Conservation (phyloP, 805 yeast species). For the Zygoascus bituminiphila region DNA sequence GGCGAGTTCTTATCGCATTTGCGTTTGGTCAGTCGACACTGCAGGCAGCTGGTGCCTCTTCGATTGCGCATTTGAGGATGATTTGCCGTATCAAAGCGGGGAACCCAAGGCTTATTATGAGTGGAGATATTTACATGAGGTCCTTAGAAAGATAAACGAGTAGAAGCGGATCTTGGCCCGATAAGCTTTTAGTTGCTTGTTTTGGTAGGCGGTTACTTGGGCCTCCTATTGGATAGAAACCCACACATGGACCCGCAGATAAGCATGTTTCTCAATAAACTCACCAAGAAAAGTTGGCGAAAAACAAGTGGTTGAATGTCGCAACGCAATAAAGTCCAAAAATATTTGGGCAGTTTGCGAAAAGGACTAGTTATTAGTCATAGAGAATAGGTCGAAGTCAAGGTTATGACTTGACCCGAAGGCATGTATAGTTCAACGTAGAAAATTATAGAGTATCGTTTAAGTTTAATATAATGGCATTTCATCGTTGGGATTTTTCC, state of each 20-base stretch:
- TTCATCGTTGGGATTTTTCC: too few relatives aligned
- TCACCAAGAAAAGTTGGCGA: background rate
- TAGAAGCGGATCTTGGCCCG: background rate
- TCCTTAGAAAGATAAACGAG: background rate
- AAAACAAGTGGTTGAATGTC: background rate
- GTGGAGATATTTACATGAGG: background rate
- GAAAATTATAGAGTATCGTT: too few relatives aligned
- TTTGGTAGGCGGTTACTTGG: background rate
- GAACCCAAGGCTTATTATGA: too few relatives aligned
- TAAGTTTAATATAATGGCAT: too few relatives aligned
- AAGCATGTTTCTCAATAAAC: background rate
- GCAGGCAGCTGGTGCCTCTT: constrained; percentile 3
- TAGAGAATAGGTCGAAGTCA: too few relatives aligned
- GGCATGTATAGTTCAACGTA: too few relatives aligned
- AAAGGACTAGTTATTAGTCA: too few relatives aligned
- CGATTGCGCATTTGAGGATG: constrained; percentile 1
- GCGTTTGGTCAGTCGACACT: constrained; percentile 1
- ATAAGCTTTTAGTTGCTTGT: background rate
- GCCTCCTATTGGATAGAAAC: too few relatives aligned
- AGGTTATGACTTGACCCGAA: too few relatives aligned
- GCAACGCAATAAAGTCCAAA: background rate
- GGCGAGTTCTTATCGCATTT: background rate
- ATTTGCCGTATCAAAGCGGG: too few relatives aligned
- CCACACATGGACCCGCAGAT: too few relatives aligned
- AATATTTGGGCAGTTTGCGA: too few relatives aligned